A percentile compares a stretch with the other conserved stretches of the same genome.
Conservation (phyloP, 805 yeast species). For the Scheffersomyces stipitis region DNA sequence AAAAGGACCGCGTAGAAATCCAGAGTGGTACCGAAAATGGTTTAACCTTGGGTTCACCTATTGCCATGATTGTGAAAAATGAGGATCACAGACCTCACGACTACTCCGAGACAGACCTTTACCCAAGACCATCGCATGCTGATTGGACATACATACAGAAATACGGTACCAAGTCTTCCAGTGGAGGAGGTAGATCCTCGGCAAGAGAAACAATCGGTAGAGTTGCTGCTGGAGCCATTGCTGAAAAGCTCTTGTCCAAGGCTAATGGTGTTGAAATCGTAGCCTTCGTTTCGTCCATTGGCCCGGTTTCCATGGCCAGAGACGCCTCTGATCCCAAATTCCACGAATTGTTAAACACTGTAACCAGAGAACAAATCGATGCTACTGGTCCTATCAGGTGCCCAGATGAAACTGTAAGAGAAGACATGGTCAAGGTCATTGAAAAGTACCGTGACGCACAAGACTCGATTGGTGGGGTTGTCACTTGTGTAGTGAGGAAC, state of each 20-base stretch:
- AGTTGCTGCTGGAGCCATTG: constrained; percentile 98
- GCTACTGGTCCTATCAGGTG: constrained; percentile 89
- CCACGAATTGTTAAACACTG: constrained; percentile 63
- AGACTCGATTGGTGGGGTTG: constrained; percentile 97
- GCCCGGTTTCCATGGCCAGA: constrained; percentile 74
- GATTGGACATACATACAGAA: constrained; percentile 90
- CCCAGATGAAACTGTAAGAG: constrained; percentile 73
- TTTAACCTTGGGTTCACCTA: constrained; percentile 89
- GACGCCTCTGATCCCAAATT: constrained; percentile 65
- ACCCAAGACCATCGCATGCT: constrained; percentile 98
- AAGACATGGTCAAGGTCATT: constrained; percentile 80
- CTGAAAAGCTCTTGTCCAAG: constrained; percentile 81
- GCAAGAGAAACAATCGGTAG: constrained; percentile 99
- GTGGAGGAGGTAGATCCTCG: constrained; percentile 96
- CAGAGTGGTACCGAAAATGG: constrained; percentile 95
- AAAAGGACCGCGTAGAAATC: constrained; percentile 87
- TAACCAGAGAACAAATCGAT: constrained; percentile 88
- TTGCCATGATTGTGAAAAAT: constrained; percentile 88
- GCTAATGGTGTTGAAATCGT: constrained; percentile 88
- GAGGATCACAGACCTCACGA: constrained; percentile 98
- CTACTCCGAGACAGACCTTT: constrained; percentile 90
- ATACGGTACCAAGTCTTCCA: constrained; percentile 89
- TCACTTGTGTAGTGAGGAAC: constrained; percentile 94
- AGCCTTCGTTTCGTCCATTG: constrained; percentile 95
- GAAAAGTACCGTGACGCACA: constrained; percentile 81